phyloP scores from a whole-genome alignment of 306 rosid species.

The Cucumis cinereus region DNA sequence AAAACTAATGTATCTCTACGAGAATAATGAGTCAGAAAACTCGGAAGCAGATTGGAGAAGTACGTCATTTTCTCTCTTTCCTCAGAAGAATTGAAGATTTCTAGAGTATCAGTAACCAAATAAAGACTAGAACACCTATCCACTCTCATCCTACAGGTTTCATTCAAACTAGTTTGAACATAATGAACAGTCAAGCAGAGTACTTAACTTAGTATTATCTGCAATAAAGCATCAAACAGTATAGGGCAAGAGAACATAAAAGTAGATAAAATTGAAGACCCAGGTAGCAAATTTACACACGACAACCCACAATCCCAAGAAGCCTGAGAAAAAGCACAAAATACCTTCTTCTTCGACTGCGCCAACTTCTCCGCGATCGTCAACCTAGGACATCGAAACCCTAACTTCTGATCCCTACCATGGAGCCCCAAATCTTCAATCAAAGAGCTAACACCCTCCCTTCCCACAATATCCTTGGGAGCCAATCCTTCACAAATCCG shows the following conservation, averaged over 20 bases:
- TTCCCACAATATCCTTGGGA: constrained; percentile 62
- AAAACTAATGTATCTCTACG: not conserved
- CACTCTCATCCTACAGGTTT: not conserved
- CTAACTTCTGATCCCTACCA: constrained; percentile 66
- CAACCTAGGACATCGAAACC: constrained; percentile 66
- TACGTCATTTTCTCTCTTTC: not conserved
- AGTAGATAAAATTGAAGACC: not conserved
- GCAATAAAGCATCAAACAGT: not conserved
- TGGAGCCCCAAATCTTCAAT: constrained; percentile 83
- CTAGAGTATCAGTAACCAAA: not conserved
- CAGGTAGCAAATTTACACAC: not conserved
- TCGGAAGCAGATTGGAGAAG: not conserved
- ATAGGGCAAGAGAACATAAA: not conserved
- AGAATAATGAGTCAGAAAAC: not conserved
- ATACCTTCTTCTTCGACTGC: constrained; percentile 57
- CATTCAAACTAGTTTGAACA: not conserved
- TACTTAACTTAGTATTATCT: not conserved
- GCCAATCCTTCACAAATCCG: constrained; percentile 55
- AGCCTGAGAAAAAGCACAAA: not conserved
- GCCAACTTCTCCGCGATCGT: constrained; percentile 58
- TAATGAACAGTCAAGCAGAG: not conserved
- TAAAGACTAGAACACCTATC: not conserved
- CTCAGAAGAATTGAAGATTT: not conserved
- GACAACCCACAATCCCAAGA: not conserved
- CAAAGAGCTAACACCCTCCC: constrained; percentile 57